Evolutionary conservation across 108 stramenopile species (phyloP), one percentile per base, ranked within the genome.

Genomic region (Cyclotella kingstonii): DNA sequence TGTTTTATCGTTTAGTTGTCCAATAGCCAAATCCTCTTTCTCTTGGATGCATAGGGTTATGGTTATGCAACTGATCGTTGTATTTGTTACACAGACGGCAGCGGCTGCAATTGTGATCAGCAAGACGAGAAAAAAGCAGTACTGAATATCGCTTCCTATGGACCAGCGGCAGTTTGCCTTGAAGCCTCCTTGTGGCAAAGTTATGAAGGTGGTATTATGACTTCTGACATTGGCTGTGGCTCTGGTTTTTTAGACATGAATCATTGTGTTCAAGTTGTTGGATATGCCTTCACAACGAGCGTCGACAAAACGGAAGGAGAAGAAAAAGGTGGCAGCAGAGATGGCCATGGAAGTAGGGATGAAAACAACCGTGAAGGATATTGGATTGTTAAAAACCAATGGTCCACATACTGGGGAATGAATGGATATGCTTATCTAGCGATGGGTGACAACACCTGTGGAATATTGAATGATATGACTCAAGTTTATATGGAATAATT

Each of bases 311-410:
- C 54, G 5, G 50, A 63, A 6, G 73, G 60, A 21, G 49, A 77
- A 22, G 38, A 55, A 28, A 36, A 61, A 33, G 73, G 81, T 22
- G 28, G 64, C 11, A 63, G 69, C 26, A 76, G 77, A 23, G 40
- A 41, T n/a, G 39, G 12, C 4, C n/a, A 31, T 17, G 69, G 82
- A 12, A 78, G 76, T 41, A 44, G 38, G 26, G 78, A 77, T 22
- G 57, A 60, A 19, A 43, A 49, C 12, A 42, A 62, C 26, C 67
- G 84, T 28, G 76, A 84, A 63, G 92, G 92, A 31, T 93, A 93
- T 61, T 93, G 92, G 92, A 93, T 93, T 48, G 84, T 93, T 2
- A 85, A 85, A 31, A 93, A 93, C 50, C 92, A 93, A 60, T 93
- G 92, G 92, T 79, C 80, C 8, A 43, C 29, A 1, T 81, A 81